phyloP scores from a whole-genome alignment of 345 rosid genomes.

The Bruguiera sexangula region DNA sequence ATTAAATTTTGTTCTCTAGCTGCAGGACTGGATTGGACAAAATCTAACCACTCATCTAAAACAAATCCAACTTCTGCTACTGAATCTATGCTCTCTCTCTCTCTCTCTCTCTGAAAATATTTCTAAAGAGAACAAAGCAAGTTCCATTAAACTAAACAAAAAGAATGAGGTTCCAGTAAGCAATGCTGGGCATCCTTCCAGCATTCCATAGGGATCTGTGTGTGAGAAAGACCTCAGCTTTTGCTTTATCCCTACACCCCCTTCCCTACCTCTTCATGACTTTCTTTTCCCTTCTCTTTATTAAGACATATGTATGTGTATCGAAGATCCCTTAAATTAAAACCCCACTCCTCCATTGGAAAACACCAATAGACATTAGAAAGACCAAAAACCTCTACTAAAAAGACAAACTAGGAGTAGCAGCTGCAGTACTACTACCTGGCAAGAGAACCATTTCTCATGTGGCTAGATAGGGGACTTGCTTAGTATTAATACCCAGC shows the following conservation, averaged over 20 bases:
- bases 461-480: slow-evolving; percentile 8
- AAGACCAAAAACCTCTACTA: slow-evolving; percentile 3
- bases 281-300: neutral
- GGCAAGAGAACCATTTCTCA: slow-evolving; percentile 14
- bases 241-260: slow-evolving; percentile 40
- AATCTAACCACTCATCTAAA: slow-evolving; percentile 38
- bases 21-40: slow-evolving; percentile 32
- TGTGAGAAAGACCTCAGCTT: slow-evolving; percentile 78
- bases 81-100: slow-evolving; percentile 32
- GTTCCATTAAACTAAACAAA: slow-evolving; percentile 68
- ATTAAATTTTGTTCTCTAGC: slow-evolving; percentile 20
- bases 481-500: slow-evolving; percentile 6
- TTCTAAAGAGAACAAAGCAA: slow-evolving; percentile 46
- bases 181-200: slow-evolving; percentile 56
- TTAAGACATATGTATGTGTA: neutral
- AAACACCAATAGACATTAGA: slow-evolving; percentile 8
- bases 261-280: neutral
- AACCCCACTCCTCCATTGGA: neutral
- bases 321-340: neutral
- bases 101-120: slow-evolving; percentile 34
- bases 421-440: neutral
- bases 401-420: slow-evolving; percentile 8
- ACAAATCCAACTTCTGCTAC: slow-evolving; percentile 38
- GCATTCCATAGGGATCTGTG: slow-evolving; percentile 98
- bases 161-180: slow-evolving; percentile 58